A percentile compares a stretch with the other conserved stretches of the same genome.
These are phyloP conservation scores for Primulina huaijiensis DNA, from an alignment of 257 asterid genomes.

Conservation along the genomic window DNA sequence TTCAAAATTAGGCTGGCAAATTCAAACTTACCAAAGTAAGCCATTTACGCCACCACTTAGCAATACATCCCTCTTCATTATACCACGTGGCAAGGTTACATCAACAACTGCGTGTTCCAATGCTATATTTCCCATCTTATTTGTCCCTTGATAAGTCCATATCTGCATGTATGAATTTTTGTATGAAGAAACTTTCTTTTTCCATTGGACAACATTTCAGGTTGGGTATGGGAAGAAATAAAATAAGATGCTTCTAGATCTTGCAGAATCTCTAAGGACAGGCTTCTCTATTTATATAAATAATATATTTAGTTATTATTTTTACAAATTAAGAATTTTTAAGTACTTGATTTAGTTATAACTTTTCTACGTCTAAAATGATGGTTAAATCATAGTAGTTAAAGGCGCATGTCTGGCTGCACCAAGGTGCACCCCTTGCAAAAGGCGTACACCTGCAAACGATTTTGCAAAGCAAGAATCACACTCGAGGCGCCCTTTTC, in stretches of 20 bases:
- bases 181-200: background rate
- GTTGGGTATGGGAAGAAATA: slow-evolving; percentile 4
- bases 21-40: slow-evolving; percentile 47
- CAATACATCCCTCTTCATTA: slow-evolving; percentile 46
- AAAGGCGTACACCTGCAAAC: too few species aligned
- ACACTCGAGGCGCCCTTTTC: too few species aligned
- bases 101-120: slow-evolving; percentile 55
- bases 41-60: slow-evolving; percentile 56
- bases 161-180: slow-evolving; percentile 38
- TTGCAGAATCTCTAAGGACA: too few species aligned
- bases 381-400: too few species aligned
- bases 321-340: too few species aligned
- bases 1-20: slow-evolving; percentile 1
- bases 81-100: slow-evolving; percentile 51
- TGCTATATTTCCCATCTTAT: slow-evolving; percentile 47
- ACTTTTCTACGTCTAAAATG: too few species aligned
- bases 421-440: too few species aligned
- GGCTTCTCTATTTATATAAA: too few species aligned
- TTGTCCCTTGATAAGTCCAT: slow-evolving; percentile 60
- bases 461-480: too few species aligned
- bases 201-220: background rate
- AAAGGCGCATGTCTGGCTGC: too few species aligned
- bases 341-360: too few species aligned
- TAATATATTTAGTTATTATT: too few species aligned
- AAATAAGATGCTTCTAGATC: background rate